Evolutionary conservation across 148 eudicot genomes (phyloP), one percentile per base, ranked within the genome.

Genomic region (Euryodendron excelsum): DNA sequence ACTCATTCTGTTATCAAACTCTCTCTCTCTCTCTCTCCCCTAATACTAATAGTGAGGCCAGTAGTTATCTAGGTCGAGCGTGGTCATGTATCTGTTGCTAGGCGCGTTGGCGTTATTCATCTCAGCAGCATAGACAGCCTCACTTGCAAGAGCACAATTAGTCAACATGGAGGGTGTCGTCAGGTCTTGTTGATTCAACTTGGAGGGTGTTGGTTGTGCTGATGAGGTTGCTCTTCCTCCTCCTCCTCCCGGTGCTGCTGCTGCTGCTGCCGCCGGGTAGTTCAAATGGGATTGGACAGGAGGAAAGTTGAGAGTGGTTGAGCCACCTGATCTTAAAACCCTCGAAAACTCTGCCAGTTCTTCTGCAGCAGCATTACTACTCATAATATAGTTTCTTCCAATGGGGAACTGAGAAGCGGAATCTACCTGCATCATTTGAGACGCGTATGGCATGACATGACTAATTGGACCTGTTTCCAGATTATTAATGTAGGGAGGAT

Each of bases 31-130:
- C 59, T 37, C 14, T 13, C 17, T 33, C 27, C 62, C 14, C 28
- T 79, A n/a, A n/a, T n/a, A n/a, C n/a, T 81, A 91, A 79, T 91
- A 91, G 27, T 90, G 60, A 80, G 92, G 83, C 97, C 97, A 93
- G 73, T 91, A 93, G 60, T 83, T 85, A 71, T 90, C 97, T 52
- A 88, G 84, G 58, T 93, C 97, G 31, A 88, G 93, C 85, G 91
- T 89, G 59, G 73, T 82, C 83, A 89, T 84, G 81, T 61, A 88
- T 84, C 93, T 84, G 62, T 61, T 79, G 48, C 66, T 80, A 34
- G 85, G 61, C 14, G 73, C 77, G 53, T 74, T 83, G n/a, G 80
- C 86, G 55, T 80, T 75, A 69, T 74, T 85, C 82, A 84, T 76
- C 2, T 90, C 70, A 20, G 75, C 83, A 11, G 79, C 89, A 78